These are phyloP conservation scores for Wickerhamomyces xylosicus DNA, from an alignment of 805 yeast genomes.

Conservation along the genomic window DNA sequence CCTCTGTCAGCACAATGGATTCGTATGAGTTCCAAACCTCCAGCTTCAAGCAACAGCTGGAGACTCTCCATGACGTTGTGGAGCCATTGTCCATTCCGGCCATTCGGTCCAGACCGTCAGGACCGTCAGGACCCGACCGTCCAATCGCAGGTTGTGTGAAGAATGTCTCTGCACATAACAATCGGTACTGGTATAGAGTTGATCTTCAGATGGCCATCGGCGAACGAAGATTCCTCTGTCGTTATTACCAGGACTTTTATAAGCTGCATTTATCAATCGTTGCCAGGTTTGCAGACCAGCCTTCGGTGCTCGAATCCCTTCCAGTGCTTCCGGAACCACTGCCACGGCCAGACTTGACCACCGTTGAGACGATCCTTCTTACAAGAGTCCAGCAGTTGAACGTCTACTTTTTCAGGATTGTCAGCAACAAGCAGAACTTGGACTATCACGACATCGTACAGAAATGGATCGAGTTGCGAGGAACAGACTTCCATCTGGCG, in stretches of 20 bases:
- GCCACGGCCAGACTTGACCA: constrained; percentile 26
- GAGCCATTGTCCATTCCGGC: constrained; percentile 2
- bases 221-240: constrained; percentile 29
- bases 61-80: not conserved
- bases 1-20: not conserved
- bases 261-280: constrained; percentile 29
- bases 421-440: constrained; percentile 16
- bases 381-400: constrained; percentile 31
- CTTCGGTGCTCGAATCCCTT: constrained; percentile 13
- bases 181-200: constrained; percentile 42
- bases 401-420: constrained; percentile 27
- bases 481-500: constrained; percentile 21
- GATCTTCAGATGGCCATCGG: constrained; percentile 29
- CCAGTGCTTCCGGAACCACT: constrained; percentile 39
- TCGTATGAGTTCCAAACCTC: not conserved
- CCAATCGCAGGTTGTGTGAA: constrained; percentile 28
- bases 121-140: constrained; percentile 4
- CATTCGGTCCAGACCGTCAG: not conserved
- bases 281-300: constrained; percentile 8
- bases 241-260: constrained; percentile 43
- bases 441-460: constrained; percentile 16
- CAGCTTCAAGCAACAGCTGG: not conserved
- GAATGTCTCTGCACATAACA: constrained; percentile 29
- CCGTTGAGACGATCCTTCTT: constrained; percentile 20
- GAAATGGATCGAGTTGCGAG: constrained; percentile 20